A percentile compares a stretch with the other conserved stretches of the same genome.
Evolutionary conservation across 345 rosid species (phyloP).

Genomic region (Triadica sebifera): DNA sequence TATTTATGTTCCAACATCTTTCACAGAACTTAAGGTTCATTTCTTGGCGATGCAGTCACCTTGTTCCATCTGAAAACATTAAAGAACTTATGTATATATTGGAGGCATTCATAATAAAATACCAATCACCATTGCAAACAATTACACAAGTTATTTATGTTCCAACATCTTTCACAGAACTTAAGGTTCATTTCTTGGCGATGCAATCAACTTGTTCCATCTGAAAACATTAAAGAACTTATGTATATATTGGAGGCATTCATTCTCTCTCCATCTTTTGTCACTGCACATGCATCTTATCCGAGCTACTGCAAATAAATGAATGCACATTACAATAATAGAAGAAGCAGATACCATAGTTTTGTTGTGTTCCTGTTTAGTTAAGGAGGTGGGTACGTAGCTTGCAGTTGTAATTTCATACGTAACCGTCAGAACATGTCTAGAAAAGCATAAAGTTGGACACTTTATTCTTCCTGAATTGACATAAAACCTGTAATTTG

Average conservation of each 20-base stretch:
- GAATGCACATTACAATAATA: neutral
- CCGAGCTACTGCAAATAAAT: neutral
- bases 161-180: neutral
- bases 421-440: conserved; percentile 52
- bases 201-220: neutral
- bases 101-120: too few species aligned
- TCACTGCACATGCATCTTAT: neutral
- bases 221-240: neutral
- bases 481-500: conserved; percentile 28
- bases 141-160: neutral
- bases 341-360: conserved; percentile 20
- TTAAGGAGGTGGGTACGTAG: conserved; percentile 46
- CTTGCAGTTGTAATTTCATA: conserved; percentile 51
- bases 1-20: neutral
- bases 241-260: neutral
- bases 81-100: too few species aligned
- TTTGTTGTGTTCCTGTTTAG: conserved; percentile 29
- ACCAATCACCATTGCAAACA: neutral
- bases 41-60: neutral
- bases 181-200: neutral
- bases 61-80: too few species aligned
- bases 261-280: too few species aligned
- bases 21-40: neutral
- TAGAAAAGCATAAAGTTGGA: conserved; percentile 41
- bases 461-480: conserved; percentile 22